Evolutionary conservation across 495 filamentous ascomycete genomes (phyloP).

Genomic region (Peziza echinospora): DNA sequence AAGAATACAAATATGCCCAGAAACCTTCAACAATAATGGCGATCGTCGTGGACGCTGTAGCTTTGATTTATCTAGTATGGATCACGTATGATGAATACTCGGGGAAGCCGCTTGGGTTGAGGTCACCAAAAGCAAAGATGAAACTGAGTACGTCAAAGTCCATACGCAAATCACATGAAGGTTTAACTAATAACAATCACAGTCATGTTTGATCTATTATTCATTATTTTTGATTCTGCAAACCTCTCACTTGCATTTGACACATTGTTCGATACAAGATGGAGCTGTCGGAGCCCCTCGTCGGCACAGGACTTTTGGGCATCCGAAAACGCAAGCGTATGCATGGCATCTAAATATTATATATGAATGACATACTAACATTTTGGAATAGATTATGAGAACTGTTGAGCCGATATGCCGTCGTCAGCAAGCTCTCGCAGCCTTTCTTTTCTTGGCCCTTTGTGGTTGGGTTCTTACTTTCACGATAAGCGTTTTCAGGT

Average conservation of each 20-base stretch:
- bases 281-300: constrained; percentile 32
- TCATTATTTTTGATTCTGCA: constrained; percentile 87
- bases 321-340: constrained; percentile 13
- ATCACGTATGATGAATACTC: constrained; percentile 96
- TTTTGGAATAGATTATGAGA: constrained; percentile 7
- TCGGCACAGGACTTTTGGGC: constrained; percentile 2
- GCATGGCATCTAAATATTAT: constrained; percentile 7
- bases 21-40: constrained; percentile 66
- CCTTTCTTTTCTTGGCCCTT: constrained; percentile 60
- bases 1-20: constrained; percentile 19
- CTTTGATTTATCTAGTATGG: constrained; percentile 72
- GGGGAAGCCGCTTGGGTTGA: constrained; percentile 72
- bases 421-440: constrained; percentile 56
- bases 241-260: constrained; percentile 80
- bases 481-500: constrained; percentile 69
- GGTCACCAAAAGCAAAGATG: constrained; percentile 62
- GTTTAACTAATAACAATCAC: constrained; percentile 1
- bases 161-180: background rate
- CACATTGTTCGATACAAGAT: constrained; percentile 49
- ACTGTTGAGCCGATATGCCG: constrained; percentile 34
- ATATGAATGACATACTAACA: constrained; percentile 8
- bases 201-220: constrained; percentile 76
- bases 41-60: constrained; percentile 71
- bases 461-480: constrained; percentile 83
- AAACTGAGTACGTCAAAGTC: constrained; percentile 29